phyloP scores from a whole-genome alignment of 306 rosid species.

The Castanea mollissima region DNA sequence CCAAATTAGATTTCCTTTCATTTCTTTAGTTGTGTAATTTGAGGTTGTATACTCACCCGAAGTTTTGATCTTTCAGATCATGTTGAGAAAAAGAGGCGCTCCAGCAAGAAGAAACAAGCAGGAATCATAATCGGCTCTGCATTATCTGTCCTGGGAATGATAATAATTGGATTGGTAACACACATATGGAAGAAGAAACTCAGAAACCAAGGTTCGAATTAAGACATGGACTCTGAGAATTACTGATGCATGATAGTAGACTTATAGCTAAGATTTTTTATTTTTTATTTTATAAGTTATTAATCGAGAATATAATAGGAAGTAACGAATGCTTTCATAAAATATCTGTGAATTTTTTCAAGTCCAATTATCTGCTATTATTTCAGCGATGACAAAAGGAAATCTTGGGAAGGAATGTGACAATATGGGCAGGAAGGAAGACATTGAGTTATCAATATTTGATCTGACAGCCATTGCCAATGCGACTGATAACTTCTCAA shows the following conservation, averaged over 20 bases:
- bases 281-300: too few species aligned
- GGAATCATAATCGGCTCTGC: background rate
- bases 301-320: too few species aligned
- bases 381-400: background rate
- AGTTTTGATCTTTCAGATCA: background rate
- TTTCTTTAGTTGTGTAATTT: background rate
- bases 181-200: background rate
- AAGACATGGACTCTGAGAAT: background rate
- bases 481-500: constrained; percentile 52
- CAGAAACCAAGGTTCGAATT: background rate
- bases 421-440: constrained; percentile 25
- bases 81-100: background rate
- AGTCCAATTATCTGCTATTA: background rate
- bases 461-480: constrained; percentile 26
- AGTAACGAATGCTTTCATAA: too few species aligned
- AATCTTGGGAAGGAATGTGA: background rate
- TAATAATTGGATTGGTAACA: background rate
- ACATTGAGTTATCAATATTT: constrained; percentile 44
- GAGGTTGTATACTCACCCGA: background rate
- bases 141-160: background rate
- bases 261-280: too few species aligned
- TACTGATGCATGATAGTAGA: background rate
- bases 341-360: background rate
- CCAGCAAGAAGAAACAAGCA: background rate
- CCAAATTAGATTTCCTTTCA: background rate